Evolutionary conservation across 2,329 filamentous ascomycete genomes (phyloP).

Genomic region (Aspergillus candidus): DNA sequence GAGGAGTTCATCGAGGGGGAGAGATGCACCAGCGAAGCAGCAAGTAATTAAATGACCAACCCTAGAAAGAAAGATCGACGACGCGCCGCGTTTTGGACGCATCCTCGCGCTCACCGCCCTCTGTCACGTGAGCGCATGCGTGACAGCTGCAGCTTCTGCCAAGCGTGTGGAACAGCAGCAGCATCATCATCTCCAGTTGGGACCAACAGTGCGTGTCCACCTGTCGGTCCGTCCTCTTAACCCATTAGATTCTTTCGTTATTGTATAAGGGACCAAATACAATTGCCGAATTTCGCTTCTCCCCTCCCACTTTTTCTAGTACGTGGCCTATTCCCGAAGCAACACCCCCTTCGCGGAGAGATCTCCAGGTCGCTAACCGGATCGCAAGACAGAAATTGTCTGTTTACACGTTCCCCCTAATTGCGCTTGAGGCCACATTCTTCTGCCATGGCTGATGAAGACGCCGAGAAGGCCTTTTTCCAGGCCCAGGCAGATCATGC

Average conservation of each 20-base stretch:
- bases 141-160: conserved; percentile 21
- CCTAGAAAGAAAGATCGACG: conserved; percentile 12
- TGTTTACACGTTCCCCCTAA: conserved; percentile 2
- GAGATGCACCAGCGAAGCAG: conserved; percentile 5
- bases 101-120: conserved; percentile 27
- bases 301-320: background rate
- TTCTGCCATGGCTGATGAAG: conserved; percentile 46
- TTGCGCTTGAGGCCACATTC: conserved; percentile 10
- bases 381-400: conserved; percentile 1
- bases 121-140: conserved; percentile 22
- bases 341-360: background rate
- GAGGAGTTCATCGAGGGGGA: conserved; percentile 8
- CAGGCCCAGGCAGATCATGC: conserved; percentile 43
- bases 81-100: conserved; percentile 22
- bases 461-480: conserved; percentile 50
- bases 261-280: background rate
- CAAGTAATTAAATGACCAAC: conserved; percentile 14
- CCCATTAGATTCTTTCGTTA: background rate
- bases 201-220: too few relatives aligned
- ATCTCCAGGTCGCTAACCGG: background rate
- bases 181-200: conserved; percentile 1
- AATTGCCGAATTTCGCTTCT: too few relatives aligned
- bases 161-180: conserved; percentile 1
- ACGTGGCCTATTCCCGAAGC: background rate
- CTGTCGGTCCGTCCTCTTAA: too few relatives aligned